Base-by-base conservation (phyloP, 1,284 basidiomycete species). In the Hemileia vastatrix region DNA sequence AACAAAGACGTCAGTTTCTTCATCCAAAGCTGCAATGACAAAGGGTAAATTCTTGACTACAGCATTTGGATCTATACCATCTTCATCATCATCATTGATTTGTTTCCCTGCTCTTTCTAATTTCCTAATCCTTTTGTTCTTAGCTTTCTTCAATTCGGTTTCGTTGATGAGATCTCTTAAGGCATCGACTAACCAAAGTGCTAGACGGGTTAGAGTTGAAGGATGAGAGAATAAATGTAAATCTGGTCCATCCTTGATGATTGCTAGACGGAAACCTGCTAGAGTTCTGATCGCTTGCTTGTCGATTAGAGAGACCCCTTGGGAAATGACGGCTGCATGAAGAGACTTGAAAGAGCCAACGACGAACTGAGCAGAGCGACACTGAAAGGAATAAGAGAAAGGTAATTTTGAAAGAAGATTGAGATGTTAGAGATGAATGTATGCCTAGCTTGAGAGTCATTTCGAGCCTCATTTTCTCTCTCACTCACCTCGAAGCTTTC, bases 241-340 rank as follows among this genome's bases (percentile, higher is more conserved):
- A 75, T 97, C 90, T 0, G 90, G 88, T 0, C 94, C 95, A 77
- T 97, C 93, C 19, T 86, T 84, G 54, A 98, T 81, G 50, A 90
- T 81, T 11, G 91, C 90, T 57, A 98, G 85, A 32, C 90, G 88
- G 77, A 96, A 92, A 27, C 86, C 86, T 36, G 84, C 82, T 78
- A 89, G 85, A 4, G 86, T 87, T 45, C 83, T 83, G 65, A 92
- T 88, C 8, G 69, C 69, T 48, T 77, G 72, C 76, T 96, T 96
- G 77, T 96, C 92, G 67, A 98, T 92, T 63, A 98, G 86, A 2
- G 89, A 87, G 8, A 89, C 89, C 19, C 95, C 94, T 75, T 94
- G 87, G 0, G 88, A 84, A 68, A 96, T 90, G 69, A 98, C 90
- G 4, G 91, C 86, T 19, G 86, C 84, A 72, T 98, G 93, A 9